Conservation (phyloP, 352 stramenopile species). For the Phytophthora quininea region DNA sequence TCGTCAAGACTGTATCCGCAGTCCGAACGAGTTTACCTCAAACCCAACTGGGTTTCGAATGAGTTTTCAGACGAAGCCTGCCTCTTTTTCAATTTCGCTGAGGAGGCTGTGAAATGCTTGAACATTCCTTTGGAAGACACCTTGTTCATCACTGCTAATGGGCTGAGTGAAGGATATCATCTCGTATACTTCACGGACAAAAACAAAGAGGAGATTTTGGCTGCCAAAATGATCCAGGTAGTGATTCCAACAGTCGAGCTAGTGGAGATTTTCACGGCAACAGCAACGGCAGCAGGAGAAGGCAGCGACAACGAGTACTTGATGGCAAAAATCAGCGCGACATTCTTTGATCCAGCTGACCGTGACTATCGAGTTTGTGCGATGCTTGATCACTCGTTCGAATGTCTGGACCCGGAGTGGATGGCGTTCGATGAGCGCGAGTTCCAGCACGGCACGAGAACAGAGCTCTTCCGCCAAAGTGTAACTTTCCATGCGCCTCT, state of each 20-base stretch:
- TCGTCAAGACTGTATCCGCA: slow-evolving; percentile 34
- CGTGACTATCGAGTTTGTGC: slow-evolving; percentile 46
- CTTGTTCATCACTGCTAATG: slow-evolving; percentile 36
- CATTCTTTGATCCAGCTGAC: slow-evolving; percentile 50
- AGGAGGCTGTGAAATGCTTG: slow-evolving; percentile 19
- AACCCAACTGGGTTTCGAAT: slow-evolving; percentile 36
- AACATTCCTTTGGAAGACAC: slow-evolving; percentile 37
- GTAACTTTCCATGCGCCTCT: slow-evolving; percentile 43
- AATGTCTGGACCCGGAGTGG: slow-evolving; percentile 39
- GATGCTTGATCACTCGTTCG: slow-evolving; percentile 48
- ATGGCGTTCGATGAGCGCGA: slow-evolving; percentile 32
- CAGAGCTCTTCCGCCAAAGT: slow-evolving; percentile 26
- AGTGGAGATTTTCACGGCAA: slow-evolving; percentile 23
- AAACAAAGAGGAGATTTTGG: slow-evolving; percentile 35
- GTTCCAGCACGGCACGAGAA: slow-evolving; percentile 12
- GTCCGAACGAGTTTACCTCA: slow-evolving; percentile 50
- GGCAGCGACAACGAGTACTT: slow-evolving; percentile 16
- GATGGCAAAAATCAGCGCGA: slow-evolving; percentile 41
- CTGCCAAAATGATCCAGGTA: slow-evolving; percentile 45
- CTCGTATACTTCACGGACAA: slow-evolving; percentile 49
- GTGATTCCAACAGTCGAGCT: slow-evolving; percentile 43
- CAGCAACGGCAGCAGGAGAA: slow-evolving; percentile 2
- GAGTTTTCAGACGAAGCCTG: slow-evolving; percentile 37
- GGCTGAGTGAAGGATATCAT: slow-evolving; percentile 38
- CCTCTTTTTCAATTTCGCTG: slow-evolving; percentile 33